A percentile compares a stretch with the other conserved stretches of the same genome.
Evolutionary conservation across 208 protist genomes (phyloP).

Genomic region (Leishmania arabica): DNA sequence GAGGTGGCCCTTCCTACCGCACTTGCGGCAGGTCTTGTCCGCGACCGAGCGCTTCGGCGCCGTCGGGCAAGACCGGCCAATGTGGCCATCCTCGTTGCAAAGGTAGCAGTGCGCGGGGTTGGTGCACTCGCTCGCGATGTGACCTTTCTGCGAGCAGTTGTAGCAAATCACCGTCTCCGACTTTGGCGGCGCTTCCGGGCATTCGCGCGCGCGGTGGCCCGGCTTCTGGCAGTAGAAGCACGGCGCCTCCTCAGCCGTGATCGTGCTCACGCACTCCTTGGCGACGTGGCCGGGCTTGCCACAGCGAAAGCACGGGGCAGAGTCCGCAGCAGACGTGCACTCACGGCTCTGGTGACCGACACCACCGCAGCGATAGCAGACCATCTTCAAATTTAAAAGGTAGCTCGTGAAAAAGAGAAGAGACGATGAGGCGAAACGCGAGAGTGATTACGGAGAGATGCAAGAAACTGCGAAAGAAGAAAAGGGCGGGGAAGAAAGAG

Average conservation of each 20-base stretch:
- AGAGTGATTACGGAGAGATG: constrained; percentile 7
- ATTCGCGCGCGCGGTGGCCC: constrained; percentile 87
- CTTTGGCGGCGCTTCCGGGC: constrained; percentile 75
- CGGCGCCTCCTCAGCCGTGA: constrained; percentile 62
- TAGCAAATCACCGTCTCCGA: constrained; percentile 81
- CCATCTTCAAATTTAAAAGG: constrained; percentile 42
- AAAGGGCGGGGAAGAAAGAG: background rate
- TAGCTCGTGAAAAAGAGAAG: background rate
- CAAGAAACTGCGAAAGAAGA: constrained; percentile 5
- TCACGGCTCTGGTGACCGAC: constrained; percentile 80
- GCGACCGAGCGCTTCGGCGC: constrained; percentile 34
- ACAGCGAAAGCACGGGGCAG: constrained; percentile 81
- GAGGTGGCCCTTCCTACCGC: constrained; percentile 81
- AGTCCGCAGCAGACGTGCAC: constrained; percentile 52
- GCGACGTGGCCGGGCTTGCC: constrained; percentile 79
- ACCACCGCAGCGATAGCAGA: constrained; percentile 88
- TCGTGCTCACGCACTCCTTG: constrained; percentile 71
- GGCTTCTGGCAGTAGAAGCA: constrained; percentile 90
- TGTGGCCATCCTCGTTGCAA: constrained; percentile 86
- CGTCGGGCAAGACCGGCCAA: constrained; percentile 72
- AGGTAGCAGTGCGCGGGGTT: constrained; percentile 75
- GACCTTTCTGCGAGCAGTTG: constrained; percentile 77
- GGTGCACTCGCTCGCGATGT: constrained; percentile 80
- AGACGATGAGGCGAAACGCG: background rate
- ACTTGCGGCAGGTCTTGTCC: constrained; percentile 69